Conservation (phyloP, 2,329 filamentous ascomycete genomes). For the Ceratocystis lukuohia region DNA sequence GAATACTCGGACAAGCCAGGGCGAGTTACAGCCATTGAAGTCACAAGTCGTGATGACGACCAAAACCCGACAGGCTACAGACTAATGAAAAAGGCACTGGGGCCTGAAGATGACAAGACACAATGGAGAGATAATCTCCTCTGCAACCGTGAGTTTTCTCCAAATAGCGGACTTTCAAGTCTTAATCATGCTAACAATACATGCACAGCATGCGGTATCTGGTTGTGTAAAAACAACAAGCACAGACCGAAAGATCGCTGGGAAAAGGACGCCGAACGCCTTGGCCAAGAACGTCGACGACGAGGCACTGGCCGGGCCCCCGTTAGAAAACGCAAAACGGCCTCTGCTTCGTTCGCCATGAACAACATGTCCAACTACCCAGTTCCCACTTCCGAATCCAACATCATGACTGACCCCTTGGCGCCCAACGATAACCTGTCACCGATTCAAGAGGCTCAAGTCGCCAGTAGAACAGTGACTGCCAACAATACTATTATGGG, state of each 20-base stretch:
- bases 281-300: constrained; percentile 40
- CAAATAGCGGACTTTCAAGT: constrained; percentile 19
- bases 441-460: constrained; percentile 16
- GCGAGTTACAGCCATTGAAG: constrained; percentile 59
- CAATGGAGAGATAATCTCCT: constrained; percentile 59
- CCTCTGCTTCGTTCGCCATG: constrained; percentile 22
- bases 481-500: not conserved
- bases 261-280: constrained; percentile 49
- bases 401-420: constrained; percentile 40
- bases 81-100: constrained; percentile 62
- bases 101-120: constrained; percentile 47
- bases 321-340: constrained; percentile 38
- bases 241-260: constrained; percentile 77
- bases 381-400: constrained; percentile 39
- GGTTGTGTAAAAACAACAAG: constrained; percentile 75
- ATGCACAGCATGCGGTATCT: constrained; percentile 66
- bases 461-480: not conserved
- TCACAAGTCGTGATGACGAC: constrained; percentile 48
- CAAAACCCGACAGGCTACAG: constrained; percentile 55
- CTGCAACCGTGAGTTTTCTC: constrained; percentile 62
- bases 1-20: constrained; percentile 62
- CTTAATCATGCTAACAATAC: constrained; percentile 24
- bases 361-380: constrained; percentile 29
- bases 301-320: constrained; percentile 31
- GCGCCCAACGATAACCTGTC: constrained; percentile 31